These are phyloP conservation scores for Suillus paluster DNA, from an alignment of 768 basidiomycete genomes.

Conservation along the genomic window DNA sequence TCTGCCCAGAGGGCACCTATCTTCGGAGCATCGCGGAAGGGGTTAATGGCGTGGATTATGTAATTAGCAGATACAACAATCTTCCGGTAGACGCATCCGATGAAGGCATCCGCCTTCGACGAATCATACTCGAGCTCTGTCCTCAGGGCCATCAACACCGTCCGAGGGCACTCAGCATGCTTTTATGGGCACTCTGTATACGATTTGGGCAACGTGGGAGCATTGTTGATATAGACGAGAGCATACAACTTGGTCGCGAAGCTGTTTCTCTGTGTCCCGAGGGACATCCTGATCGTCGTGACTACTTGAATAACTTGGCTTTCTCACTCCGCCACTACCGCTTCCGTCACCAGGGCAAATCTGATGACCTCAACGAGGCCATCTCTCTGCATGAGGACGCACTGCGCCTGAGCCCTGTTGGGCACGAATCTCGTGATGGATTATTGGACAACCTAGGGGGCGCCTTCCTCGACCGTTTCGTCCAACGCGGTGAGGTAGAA, in stretches of 20 bases:
- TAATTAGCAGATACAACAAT: background rate
- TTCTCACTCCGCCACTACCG: background rate
- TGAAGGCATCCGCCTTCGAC: background rate
- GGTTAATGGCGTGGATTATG: background rate
- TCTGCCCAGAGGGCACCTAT: background rate
- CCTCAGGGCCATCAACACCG: background rate
- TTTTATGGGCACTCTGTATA: background rate
- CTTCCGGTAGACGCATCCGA: background rate
- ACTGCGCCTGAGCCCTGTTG: background rate
- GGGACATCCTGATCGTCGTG: background rate
- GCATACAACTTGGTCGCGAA: background rate
- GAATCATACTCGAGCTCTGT: background rate
- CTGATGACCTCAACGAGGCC: background rate
- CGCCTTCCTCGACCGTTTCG: background rate
- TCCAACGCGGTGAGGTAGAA: no score
- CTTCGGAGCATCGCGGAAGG: background rate
- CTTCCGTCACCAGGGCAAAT: background rate
- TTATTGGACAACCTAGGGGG: conserved; percentile 14
- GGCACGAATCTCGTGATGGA: background rate
- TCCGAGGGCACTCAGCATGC: background rate
- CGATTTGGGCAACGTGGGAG: background rate
- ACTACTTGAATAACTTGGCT: background rate
- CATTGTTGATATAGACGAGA: background rate
- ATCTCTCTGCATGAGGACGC: background rate
- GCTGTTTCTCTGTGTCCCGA: background rate